A percentile compares a stretch with the other conserved stretches of the same genome.
These are phyloP conservation scores for Porphyridium purpureum DNA, from an alignment of 23 red algal species.

Conservation along the genomic window DNA sequence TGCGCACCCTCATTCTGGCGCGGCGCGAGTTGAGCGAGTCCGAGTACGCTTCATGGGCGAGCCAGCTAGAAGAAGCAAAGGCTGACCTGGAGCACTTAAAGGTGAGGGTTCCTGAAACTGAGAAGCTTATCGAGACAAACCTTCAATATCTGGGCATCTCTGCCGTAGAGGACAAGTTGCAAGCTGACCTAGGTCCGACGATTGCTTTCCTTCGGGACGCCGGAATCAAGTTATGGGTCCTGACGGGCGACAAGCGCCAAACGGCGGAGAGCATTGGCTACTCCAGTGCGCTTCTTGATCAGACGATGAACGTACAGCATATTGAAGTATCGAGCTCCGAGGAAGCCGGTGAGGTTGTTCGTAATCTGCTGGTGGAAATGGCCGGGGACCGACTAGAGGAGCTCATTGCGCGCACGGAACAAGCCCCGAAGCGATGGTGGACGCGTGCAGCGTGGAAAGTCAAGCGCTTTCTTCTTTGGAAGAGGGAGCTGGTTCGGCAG, in stretches of 20 bases:
- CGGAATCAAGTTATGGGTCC: conserved; percentile 69
- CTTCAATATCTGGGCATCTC: conserved; percentile 47
- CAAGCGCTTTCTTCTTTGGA: no score
- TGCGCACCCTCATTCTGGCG: conserved; percentile 65
- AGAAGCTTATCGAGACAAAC: conserved; percentile 41
- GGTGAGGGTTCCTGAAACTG: no score
- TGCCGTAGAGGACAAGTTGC: conserved; percentile 75
- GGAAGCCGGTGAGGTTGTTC: conserved; percentile 3
- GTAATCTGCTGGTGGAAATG: no score
- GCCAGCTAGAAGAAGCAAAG: conserved; percentile 25
- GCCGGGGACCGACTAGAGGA: no score
- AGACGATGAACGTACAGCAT: conserved; percentile 37
- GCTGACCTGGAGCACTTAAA: conserved; percentile 15
- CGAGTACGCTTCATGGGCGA: conserved; percentile 26
- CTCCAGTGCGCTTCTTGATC: conserved; percentile 19
- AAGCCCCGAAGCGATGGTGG: no score
- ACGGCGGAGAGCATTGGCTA: conserved; percentile 88
- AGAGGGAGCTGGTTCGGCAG: no score
- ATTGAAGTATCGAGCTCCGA: not conserved
- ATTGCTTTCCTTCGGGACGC: conserved; percentile 68
- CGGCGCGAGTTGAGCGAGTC: conserved; percentile 11
- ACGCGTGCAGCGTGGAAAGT: no score
- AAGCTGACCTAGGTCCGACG: conserved; percentile 51
- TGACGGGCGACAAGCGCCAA: conserved; percentile 76
- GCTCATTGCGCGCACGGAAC: no score